Base-by-base conservation (phyloP, 164 flowering plant genomes). In the Taxillus chinensis region DNA sequence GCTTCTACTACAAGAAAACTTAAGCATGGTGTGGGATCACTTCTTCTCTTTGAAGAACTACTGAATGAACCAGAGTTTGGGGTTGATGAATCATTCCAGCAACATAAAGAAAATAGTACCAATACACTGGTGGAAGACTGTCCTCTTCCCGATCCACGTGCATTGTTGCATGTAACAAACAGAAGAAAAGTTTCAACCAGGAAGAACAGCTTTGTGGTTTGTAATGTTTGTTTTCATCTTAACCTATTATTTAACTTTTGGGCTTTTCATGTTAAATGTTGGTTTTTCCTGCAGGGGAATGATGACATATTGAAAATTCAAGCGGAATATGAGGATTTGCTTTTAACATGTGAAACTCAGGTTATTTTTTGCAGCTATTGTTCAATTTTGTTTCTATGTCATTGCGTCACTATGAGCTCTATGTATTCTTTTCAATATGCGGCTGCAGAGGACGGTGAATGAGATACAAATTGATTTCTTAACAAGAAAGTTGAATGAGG, bases 101-200 rank as follows among this genome's bases (percentile, higher is more conserved):
- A 69, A 45, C 78, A 74, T 10, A 71, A 75, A 55, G 71, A 65
- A 41, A 43, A 55, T 41, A 67, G 45, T 27, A 40, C 49, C 48
- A 65, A 11, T 37, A 67, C 39, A 45, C 63, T 57, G 41, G 17
- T 42, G 12, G 79, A 77, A 58, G 79, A 73, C 49, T 79, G 75
- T 69, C 45, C 53, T 61, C 78, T 86, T 78, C 97, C 96, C 57
- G 82, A 82, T 74, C 84, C 91, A 62, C 68, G 67, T 64, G 75
- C 82, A 52, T 75, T 95, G 69, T 62, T 82, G 79, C 82, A 83
- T 80, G 86, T 95, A 43, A 95, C 99, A 48, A 91, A 71, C 71
- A 81, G 99, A 75, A 81, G 79, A 79, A 95, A 87, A 78, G 74
- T 64, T 46, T 73, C 82, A 11, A 62, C 57, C 15, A 81, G 63